Percentiles rank a stretch among this genome's conserved stretches.
These are phyloP conservation scores for Fusarium oxysporum DNA, from an alignment of 2,329 filamentous ascomycete species.

Conservation along the genomic window DNA sequence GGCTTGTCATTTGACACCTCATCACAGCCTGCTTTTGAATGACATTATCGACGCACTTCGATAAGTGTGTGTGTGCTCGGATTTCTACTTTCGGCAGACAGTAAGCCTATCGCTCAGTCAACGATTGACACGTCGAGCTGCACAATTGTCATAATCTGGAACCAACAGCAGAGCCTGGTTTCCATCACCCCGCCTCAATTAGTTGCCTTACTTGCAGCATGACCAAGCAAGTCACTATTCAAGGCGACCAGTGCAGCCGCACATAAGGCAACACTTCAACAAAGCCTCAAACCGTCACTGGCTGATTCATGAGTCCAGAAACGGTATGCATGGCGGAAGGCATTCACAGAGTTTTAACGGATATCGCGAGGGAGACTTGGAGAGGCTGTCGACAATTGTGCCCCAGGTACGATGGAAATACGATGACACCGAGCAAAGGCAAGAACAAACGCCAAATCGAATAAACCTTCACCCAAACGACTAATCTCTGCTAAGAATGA, in stretches of 20 bases:
- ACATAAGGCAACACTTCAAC: accelerated
- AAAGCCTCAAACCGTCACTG: accelerated
- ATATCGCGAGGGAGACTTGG: not conserved
- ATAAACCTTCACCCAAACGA: no score
- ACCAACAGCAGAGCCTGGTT: conserved; percentile 14
- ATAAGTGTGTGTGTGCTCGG: not conserved
- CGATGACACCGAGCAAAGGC: no score
- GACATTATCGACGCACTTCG: not conserved
- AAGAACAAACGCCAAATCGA: no score
- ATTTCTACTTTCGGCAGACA: not conserved
- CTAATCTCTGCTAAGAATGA: accelerated
- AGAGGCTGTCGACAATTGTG: no score
- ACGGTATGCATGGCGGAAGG: conserved; percentile 10
- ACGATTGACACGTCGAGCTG: conserved; percentile 12
- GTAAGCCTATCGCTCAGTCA: not conserved
- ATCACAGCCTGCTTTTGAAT: not conserved
- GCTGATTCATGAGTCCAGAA: not conserved
- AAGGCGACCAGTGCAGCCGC: accelerated
- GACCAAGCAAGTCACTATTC: accelerated
- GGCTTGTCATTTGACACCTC: accelerated
- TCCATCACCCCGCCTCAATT: conserved; percentile 2
- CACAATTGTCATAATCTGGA: not conserved
- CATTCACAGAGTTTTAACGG: accelerated
- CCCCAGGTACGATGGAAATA: no score
- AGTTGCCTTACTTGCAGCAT: not conserved